Evolutionary conservation across 257 asterid species (phyloP).

Genomic region (Solanum arcanum): DNA sequence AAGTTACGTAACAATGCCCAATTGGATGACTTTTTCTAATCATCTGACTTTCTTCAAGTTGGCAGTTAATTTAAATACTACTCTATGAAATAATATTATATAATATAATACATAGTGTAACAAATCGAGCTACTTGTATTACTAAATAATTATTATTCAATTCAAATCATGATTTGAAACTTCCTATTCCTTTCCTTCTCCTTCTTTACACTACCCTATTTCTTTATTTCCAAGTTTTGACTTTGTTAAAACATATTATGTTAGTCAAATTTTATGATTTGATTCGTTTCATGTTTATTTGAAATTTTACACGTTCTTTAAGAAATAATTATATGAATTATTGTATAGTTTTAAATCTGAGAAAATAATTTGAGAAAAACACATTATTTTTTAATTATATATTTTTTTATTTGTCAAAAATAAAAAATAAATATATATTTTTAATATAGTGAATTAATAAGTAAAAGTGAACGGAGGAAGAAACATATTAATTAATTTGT

Average conservation of each 20-base stretch:
- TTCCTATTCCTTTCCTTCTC: background rate
- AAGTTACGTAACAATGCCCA: background rate
- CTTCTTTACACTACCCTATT: background rate
- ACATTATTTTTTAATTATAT: too few relatives aligned
- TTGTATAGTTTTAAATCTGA: too few relatives aligned
- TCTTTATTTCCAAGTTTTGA: background rate
- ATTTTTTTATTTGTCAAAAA: too few relatives aligned
- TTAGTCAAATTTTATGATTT: too few relatives aligned
- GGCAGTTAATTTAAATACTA: background rate
- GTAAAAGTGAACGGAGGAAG: too few relatives aligned
- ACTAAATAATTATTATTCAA: background rate
- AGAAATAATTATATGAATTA: too few relatives aligned
- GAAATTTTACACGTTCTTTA: too few relatives aligned
- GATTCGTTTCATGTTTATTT: too few relatives aligned
- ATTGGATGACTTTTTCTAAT: slow-evolving; percentile 4
- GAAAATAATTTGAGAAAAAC: too few relatives aligned
- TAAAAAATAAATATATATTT: too few relatives aligned
- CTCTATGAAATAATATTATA: background rate
- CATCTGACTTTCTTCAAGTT: background rate
- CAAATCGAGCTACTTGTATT: background rate
- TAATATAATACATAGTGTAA: background rate
- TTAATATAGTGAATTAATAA: too few relatives aligned
- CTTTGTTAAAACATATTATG: background rate
- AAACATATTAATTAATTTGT: background rate
- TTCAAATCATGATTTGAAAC: background rate